Conservation (phyloP, 768 basidiomycete genomes). For the Trametes villosa region DNA sequence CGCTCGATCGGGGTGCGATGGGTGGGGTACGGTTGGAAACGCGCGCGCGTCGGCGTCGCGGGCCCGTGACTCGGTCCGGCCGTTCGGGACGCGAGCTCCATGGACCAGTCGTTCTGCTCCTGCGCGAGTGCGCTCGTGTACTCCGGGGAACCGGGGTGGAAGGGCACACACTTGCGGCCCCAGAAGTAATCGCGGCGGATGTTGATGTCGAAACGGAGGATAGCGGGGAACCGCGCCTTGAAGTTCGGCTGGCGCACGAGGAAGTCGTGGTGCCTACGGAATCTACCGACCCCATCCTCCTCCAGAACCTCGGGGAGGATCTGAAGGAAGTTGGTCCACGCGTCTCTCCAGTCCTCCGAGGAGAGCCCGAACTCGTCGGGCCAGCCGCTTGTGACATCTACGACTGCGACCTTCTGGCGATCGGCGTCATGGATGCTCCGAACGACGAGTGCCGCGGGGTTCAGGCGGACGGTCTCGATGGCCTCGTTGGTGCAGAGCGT, state of each 20-base stretch:
- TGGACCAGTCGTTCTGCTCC: background rate
- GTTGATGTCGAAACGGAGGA: slow-evolving; percentile 4
- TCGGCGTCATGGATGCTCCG: no score
- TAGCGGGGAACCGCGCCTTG: slow-evolving; percentile 1
- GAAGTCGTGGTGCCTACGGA: slow-evolving; percentile 2
- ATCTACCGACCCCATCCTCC: background rate
- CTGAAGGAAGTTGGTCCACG: background rate
- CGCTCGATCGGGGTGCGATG: background rate
- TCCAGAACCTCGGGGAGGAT: background rate
- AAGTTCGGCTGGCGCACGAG: slow-evolving; percentile 4
- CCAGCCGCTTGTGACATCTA: slow-evolving; percentile 1
- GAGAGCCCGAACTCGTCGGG: background rate
- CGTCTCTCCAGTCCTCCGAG: slow-evolving; percentile 6
- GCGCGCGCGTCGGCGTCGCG: background rate
- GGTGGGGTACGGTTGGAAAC: background rate
- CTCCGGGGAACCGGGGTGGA: background rate
- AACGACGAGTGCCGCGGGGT: background rate
- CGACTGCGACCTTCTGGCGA: background rate
- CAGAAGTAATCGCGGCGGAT: slow-evolving; percentile 5
- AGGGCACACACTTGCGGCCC: background rate
- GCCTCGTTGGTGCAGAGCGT: slow-evolving; percentile 8
- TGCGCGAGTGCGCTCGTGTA: background rate
- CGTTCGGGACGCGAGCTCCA: background rate
- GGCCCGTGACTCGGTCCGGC: background rate
- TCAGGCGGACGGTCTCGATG: background rate